These are phyloP conservation scores for Monosporascus sp. DNA, from an alignment of 2,329 filamentous ascomycete genomes.

Conservation along the genomic window DNA sequence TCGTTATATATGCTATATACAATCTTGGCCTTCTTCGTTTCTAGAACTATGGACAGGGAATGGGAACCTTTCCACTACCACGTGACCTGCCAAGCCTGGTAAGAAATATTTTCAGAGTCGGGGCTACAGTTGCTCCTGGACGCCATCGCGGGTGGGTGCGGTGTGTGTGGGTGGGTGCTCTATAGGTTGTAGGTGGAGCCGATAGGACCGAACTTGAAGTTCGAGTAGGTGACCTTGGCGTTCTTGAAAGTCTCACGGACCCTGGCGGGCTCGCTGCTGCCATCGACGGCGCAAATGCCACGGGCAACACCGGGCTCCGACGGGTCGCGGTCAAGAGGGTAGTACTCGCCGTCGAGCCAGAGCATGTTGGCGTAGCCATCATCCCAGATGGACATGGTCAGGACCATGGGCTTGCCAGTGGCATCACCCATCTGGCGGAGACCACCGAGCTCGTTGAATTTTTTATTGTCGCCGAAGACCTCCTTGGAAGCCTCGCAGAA, in stretches of 20 bases:
- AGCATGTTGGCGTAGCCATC: conserved; percentile 56
- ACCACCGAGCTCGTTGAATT: conserved; percentile 47
- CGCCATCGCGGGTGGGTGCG: not conserved
- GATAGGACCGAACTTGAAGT: conserved; percentile 43
- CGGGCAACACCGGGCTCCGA: conserved; percentile 37
- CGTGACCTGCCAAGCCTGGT: no score
- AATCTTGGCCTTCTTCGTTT: not conserved
- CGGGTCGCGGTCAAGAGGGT: conserved; percentile 36
- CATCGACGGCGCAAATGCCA: conserved; percentile 38
- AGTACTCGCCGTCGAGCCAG: conserved; percentile 55
- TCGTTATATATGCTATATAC: not conserved
- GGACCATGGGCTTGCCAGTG: conserved; percentile 51
- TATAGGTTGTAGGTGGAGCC: conserved; percentile 31
- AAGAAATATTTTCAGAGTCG: no score
- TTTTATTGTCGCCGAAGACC: conserved; percentile 43
- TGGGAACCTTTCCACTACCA: not conserved
- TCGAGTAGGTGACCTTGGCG: conserved; percentile 39
- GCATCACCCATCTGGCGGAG: conserved; percentile 46
- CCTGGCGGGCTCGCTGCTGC: conserved; percentile 37
- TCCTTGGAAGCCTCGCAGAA: conserved; percentile 51
- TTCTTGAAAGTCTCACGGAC: conserved; percentile 33
- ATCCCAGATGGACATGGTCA: conserved; percentile 56
- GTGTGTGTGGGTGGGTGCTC: not conserved
- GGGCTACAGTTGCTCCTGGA: no score
- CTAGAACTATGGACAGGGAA: not conserved